Percentiles rank a stretch among this genome's conserved stretches.
phyloP scores from a whole-genome alignment of 495 filamentous ascomycete genomes.

The Xylaria telfairii region DNA sequence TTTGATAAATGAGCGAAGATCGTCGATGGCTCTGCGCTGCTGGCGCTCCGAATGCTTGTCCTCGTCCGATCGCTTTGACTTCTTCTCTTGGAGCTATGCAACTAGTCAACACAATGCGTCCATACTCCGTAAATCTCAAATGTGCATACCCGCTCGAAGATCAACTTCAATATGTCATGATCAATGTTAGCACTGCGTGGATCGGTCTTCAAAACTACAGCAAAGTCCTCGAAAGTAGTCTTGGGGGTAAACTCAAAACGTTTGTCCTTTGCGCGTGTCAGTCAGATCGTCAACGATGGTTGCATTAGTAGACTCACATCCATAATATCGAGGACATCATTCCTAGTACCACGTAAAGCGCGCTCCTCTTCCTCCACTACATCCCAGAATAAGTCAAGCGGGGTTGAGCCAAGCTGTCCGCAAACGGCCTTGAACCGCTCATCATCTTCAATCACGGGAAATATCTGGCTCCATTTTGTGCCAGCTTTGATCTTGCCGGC shows the following conservation, averaged over 20 bases:
- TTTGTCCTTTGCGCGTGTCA: constrained; percentile 67
- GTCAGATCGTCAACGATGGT: constrained; percentile 27
- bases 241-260: constrained; percentile 86
- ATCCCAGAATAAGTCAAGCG: constrained; percentile 98
- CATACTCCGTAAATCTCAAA: background rate
- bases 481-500: constrained; percentile 88
- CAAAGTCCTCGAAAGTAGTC: constrained; percentile 88
- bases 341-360: constrained; percentile 77
- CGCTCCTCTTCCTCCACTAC: constrained; percentile 92
- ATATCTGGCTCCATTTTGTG: constrained; percentile 85
- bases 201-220: constrained; percentile 76
- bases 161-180: constrained; percentile 71
- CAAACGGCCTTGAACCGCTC: constrained; percentile 84
- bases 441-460: constrained; percentile 79
- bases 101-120: constrained; percentile 29
- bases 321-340: constrained; percentile 87
- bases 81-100: constrained; percentile 73
- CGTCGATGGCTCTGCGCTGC: constrained; percentile 83
- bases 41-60: constrained; percentile 85
- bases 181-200: constrained; percentile 84
- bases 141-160: constrained; percentile 73
- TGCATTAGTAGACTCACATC: constrained; percentile 65
- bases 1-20: constrained; percentile 85
- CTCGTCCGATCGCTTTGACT: constrained; percentile 73
- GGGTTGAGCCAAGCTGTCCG: constrained; percentile 84